Conservation (phyloP, 495 filamentous ascomycete genomes). For the Halenospora varia region DNA sequence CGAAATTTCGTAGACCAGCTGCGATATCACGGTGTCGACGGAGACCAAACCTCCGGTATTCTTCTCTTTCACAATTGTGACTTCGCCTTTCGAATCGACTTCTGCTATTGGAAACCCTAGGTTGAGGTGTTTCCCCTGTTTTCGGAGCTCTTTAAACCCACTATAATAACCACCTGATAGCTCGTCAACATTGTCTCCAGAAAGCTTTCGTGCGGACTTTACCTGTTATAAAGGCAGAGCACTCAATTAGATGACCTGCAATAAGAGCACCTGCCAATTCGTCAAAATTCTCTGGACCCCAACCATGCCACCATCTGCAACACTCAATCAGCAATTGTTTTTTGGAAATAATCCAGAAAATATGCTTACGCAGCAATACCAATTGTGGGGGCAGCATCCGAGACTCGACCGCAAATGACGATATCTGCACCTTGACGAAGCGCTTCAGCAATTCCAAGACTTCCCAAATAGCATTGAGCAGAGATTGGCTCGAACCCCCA, state of each 20-base stretch:
- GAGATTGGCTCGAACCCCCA: conserved; percentile 52
- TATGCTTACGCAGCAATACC: conserved; percentile 39
- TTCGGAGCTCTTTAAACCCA: conserved; percentile 47
- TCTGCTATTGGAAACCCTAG: conserved; percentile 57
- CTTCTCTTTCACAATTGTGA: conserved; percentile 30
- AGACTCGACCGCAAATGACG: conserved; percentile 51
- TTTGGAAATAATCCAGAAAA: neutral
- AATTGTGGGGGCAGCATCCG: conserved; percentile 50
- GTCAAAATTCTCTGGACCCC: conserved; percentile 40
- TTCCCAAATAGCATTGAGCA: conserved; percentile 49
- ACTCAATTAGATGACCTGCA: conserved; percentile 54
- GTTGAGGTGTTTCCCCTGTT: conserved; percentile 33
- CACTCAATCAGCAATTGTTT: neutral
- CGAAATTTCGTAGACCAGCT: conserved; percentile 60
- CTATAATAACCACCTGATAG: conserved; percentile 51
- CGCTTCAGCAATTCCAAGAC: conserved; percentile 45
- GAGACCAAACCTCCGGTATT: conserved; percentile 28
- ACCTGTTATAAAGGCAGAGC: conserved; percentile 42
- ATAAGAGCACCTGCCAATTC: conserved; percentile 49
- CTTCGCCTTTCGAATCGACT: conserved; percentile 43
- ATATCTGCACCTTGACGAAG: conserved; percentile 51
- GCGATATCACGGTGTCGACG: conserved; percentile 47
- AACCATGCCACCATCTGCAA: conserved; percentile 39
- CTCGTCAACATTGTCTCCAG: neutral
- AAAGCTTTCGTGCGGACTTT: neutral